Evolutionary conservation across 371 early-diverging fungal species (phyloP).

Genomic region (Apophysomyces elegans): DNA sequence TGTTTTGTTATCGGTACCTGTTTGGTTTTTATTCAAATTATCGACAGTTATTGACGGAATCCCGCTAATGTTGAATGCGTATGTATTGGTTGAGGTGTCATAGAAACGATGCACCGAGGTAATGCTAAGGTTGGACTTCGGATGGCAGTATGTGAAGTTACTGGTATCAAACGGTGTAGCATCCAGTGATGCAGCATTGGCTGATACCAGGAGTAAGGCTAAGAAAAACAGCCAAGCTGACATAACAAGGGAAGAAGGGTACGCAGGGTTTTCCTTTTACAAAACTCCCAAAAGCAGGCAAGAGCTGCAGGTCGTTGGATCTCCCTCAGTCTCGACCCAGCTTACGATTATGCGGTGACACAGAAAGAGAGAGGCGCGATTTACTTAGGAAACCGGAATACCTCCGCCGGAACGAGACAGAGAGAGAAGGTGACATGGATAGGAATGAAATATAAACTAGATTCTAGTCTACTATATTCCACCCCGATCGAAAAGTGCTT

Average conservation of each 20-base stretch:
- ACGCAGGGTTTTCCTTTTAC: slow-evolving; percentile 13
- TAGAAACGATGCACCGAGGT: slow-evolving; percentile 1
- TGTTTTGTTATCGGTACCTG: background rate
- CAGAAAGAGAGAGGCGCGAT: background rate
- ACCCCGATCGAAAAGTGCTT: no score
- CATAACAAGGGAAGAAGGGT: slow-evolving; percentile 21
- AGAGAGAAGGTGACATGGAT: background rate
- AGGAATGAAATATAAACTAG: no score
- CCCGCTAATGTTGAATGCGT: background rate
- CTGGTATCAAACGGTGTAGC: background rate
- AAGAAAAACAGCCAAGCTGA: slow-evolving; percentile 6
- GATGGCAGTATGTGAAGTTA: slow-evolving; percentile 1
- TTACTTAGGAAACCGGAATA: background rate
- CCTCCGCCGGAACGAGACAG: background rate
- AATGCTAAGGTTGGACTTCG: background rate
- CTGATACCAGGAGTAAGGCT: background rate
- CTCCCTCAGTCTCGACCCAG: slow-evolving; percentile 12
- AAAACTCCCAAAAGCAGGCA: slow-evolving; percentile 13
- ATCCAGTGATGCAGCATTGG: background rate
- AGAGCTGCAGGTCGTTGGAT: slow-evolving; percentile 3
- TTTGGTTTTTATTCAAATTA: slow-evolving; percentile 1
- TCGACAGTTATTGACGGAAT: background rate
- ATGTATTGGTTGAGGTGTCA: background rate
- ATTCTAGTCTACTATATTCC: no score
- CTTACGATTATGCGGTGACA: background rate